These are phyloP conservation scores for Amauroascus niger DNA, from an alignment of 2,329 filamentous ascomycete genomes.

Conservation along the genomic window DNA sequence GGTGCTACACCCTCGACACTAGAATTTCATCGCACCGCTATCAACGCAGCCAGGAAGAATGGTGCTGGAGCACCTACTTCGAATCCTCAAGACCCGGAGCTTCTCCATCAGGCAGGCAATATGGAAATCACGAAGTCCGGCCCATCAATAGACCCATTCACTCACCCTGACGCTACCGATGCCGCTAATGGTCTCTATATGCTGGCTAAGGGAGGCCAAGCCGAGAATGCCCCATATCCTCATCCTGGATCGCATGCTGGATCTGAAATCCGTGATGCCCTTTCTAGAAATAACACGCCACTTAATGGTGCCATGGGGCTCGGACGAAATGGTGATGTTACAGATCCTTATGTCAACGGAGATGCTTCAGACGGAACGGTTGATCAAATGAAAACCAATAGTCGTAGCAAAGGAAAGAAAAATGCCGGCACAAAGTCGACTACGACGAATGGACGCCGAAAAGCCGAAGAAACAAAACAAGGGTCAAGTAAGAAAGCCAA, in stretches of 20 bases:
- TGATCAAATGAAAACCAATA: slow-evolving; percentile 53
- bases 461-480: slow-evolving; percentile 65
- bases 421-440: slow-evolving; percentile 39
- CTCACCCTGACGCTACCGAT: slow-evolving; percentile 82
- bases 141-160: slow-evolving; percentile 56
- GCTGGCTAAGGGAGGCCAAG: slow-evolving; percentile 59
- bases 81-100: slow-evolving; percentile 34
- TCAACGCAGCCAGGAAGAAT: slow-evolving; percentile 62
- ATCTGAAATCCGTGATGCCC: slow-evolving; percentile 1
- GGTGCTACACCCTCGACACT: slow-evolving; percentile 81
- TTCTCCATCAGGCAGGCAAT: slow-evolving; percentile 27
- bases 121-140: slow-evolving; percentile 42
- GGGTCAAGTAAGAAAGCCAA: slow-evolving; percentile 66
- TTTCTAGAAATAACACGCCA: slow-evolving; percentile 33
- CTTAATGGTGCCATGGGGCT: slow-evolving; percentile 27
- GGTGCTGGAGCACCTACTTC: slow-evolving; percentile 35
- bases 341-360: slow-evolving; percentile 43
- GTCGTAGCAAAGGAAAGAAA: slow-evolving; percentile 62
- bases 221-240: slow-evolving; percentile 48
- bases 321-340: slow-evolving; percentile 46
- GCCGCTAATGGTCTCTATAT: slow-evolving; percentile 90
- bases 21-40: slow-evolving; percentile 88
- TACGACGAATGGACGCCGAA: slow-evolving; percentile 59
- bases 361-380: slow-evolving; percentile 65
- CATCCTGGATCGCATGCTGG: slow-evolving; percentile 20